Conservation (phyloP, 2,329 filamentous ascomycete species). For the Tolypocladium album region DNA sequence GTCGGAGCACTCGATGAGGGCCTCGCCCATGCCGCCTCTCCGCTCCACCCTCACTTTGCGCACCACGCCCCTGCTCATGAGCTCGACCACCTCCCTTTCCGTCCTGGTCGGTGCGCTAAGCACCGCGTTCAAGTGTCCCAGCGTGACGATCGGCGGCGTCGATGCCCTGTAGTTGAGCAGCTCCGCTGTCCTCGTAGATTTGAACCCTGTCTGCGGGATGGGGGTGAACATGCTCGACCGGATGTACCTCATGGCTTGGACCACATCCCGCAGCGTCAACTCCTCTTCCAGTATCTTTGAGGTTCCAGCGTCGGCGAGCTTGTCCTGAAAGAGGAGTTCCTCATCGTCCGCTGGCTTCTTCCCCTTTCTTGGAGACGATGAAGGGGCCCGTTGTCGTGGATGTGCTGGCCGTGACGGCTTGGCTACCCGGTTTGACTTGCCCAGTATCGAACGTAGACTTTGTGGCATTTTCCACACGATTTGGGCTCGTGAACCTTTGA, state of each 20-base stretch:
- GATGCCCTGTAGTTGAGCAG: constrained; percentile 48
- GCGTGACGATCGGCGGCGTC: constrained; percentile 53
- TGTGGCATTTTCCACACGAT: constrained; percentile 13
- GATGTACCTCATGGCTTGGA: constrained; percentile 55
- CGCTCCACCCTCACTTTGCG: constrained; percentile 53
- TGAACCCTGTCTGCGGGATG: constrained; percentile 54
- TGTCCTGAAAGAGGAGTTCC: constrained; percentile 24
- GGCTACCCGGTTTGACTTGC: constrained; percentile 22
- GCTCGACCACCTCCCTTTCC: constrained; percentile 56
- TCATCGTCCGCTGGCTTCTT: constrained; percentile 12
- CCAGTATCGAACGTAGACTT: constrained; percentile 26
- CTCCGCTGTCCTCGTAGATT: constrained; percentile 50
- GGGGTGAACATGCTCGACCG: constrained; percentile 51
- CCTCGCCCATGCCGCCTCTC: constrained; percentile 51
- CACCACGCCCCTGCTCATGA: constrained; percentile 45
- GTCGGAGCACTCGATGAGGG: constrained; percentile 46
- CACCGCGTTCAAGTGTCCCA: constrained; percentile 56
- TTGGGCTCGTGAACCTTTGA: not conserved
- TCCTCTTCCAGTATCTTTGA: constrained; percentile 43
- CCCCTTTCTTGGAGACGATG: constrained; percentile 14
- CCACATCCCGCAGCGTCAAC: constrained; percentile 47
- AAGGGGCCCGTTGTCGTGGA: constrained; percentile 6
- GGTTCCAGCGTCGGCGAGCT: constrained; percentile 50
- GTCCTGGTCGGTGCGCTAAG: constrained; percentile 50
- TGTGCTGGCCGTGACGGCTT: constrained; percentile 14